These are phyloP conservation scores for Monilinia fructigena DNA, from an alignment of 2,329 filamentous ascomycete genomes.

Conservation along the genomic window DNA sequence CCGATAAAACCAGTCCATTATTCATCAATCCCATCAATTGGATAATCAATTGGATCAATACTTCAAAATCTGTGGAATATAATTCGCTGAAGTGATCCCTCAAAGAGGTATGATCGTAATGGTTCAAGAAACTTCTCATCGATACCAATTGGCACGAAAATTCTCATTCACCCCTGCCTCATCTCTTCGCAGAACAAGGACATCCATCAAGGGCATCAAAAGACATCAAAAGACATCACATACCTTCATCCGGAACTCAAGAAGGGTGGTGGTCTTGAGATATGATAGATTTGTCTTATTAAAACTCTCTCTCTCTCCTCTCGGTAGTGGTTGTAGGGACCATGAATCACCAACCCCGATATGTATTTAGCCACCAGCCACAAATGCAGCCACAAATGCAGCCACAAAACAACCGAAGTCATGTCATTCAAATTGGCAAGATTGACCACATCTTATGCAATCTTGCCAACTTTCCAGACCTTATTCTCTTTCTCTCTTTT, in stretches of 20 bases:
- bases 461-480: background rate
- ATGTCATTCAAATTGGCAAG: background rate
- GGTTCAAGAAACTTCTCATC: background rate
- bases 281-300: no score
- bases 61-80: background rate
- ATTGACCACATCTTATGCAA: slow-evolving; percentile 6
- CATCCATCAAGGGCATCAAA: background rate
- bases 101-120: background rate
- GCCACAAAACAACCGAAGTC: background rate
- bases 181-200: background rate
- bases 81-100: background rate
- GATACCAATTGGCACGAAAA: background rate
- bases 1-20: background rate
- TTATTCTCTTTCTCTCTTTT: background rate
- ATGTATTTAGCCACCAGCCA: slow-evolving; percentile 1
- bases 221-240: background rate
- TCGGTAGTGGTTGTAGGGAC: background rate
- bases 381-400: slow-evolving; percentile 8
- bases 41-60: background rate
- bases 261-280: background rate
- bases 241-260: background rate
- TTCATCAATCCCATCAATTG: no score
- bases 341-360: background rate
- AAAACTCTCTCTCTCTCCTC: background rate
- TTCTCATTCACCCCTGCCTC: no score